Percentiles rank a stretch among this genome's conserved stretches.
phyloP scores from a whole-genome alignment of 768 basidiomycete genomes.

The Amanita muscaria region DNA sequence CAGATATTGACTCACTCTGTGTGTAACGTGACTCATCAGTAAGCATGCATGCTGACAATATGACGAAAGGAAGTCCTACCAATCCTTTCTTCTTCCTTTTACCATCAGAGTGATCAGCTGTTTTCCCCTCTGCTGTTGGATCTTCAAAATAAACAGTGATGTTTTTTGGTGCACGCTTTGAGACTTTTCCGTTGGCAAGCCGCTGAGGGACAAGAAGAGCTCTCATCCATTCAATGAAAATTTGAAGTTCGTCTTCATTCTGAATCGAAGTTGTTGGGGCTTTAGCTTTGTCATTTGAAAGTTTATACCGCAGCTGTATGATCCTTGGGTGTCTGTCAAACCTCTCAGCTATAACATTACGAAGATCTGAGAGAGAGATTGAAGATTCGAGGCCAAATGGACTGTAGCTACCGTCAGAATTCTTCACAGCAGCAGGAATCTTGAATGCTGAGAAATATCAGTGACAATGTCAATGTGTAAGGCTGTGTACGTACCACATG shows the following conservation, averaged over 20 bases:
- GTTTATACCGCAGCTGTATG: background rate
- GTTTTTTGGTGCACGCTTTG: background rate
- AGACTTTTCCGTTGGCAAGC: slow-evolving; percentile 1
- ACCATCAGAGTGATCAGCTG: too few relatives aligned
- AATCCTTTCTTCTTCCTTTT: too few relatives aligned
- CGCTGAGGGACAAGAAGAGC: background rate
- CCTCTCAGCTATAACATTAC: background rate
- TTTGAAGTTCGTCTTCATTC: background rate
- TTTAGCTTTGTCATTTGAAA: slow-evolving; percentile 4
- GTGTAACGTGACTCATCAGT: too few relatives aligned
- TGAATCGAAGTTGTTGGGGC: slow-evolving; percentile 1
- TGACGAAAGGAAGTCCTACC: too few relatives aligned
- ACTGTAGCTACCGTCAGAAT: background rate
- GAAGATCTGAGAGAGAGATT: background rate
- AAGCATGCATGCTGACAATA: too few relatives aligned
- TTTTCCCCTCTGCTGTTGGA: background rate
- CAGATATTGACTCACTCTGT: too few relatives aligned
- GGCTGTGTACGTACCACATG: too few relatives aligned
- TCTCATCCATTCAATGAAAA: slow-evolving; percentile 1
- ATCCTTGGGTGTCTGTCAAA: background rate
- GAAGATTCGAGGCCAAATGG: background rate
- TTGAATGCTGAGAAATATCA: slow-evolving; percentile 1
- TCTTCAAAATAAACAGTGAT: slow-evolving; percentile 5
- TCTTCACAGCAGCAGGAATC: background rate
- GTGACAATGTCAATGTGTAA: slow-evolving; percentile 1